These are phyloP conservation scores for Pilaira anomala DNA, from an alignment of 192 early-diverging fungal species.

Conservation along the genomic window DNA sequence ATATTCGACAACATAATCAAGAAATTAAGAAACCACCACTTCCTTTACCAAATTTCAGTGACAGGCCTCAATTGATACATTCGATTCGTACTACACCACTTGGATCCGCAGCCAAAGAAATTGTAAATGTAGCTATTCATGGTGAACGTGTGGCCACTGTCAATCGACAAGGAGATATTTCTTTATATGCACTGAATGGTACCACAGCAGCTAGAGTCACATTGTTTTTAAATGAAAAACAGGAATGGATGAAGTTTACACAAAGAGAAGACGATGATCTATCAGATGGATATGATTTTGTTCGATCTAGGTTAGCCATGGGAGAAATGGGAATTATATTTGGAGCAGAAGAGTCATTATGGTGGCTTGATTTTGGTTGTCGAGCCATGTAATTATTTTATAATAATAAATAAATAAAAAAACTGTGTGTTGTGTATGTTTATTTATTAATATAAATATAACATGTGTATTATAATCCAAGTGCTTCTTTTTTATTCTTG, in stretches of 20 bases:
- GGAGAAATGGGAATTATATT: slow-evolving; percentile 29
- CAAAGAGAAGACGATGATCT: slow-evolving; percentile 26
- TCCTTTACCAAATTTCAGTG: slow-evolving; percentile 1
- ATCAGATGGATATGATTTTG: slow-evolving; percentile 36
- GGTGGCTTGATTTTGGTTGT: slow-evolving; percentile 34
- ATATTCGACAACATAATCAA: slow-evolving; percentile 14
- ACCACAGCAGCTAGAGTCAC: slow-evolving; percentile 14
- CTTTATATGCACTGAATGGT: slow-evolving; percentile 23
- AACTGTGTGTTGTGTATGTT: no score
- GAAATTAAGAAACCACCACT: not conserved
- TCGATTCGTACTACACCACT: slow-evolving; percentile 25
- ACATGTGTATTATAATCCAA: no score
- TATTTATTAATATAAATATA: no score
- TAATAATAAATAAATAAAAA: no score
- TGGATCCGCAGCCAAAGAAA: slow-evolving; percentile 7
- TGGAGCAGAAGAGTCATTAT: slow-evolving; percentile 26
- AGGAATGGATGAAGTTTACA: slow-evolving; percentile 21
- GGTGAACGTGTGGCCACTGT: slow-evolving; percentile 21
- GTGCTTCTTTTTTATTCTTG: no score
- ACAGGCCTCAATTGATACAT: slow-evolving; percentile 8
- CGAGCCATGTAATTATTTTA: no score
- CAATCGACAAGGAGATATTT: slow-evolving; percentile 33
- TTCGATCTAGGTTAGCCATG: slow-evolving; percentile 21
- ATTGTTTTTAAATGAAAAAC: not conserved
- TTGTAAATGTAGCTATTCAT: slow-evolving; percentile 20